Conservation (phyloP, 495 filamentous ascomycete species). For the Apiosordaria backusii region DNA sequence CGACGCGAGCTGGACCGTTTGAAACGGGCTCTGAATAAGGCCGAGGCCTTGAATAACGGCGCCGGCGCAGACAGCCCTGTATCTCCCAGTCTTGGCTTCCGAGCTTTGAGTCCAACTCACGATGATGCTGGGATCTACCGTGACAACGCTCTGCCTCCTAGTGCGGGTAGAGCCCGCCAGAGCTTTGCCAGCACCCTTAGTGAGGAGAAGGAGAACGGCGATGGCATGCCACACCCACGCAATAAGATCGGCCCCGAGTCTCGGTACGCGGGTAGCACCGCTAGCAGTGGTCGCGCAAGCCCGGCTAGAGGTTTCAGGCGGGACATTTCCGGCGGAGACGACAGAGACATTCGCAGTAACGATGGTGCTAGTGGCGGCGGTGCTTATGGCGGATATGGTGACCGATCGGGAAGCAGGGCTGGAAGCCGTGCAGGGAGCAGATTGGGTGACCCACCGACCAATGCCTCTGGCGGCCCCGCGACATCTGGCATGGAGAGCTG, state of each 20-base stretch:
- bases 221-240: conserved; percentile 39
- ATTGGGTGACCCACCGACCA: conserved; percentile 24
- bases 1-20: conserved; percentile 87
- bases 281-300: conserved; percentile 55
- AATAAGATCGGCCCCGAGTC: conserved; percentile 55
- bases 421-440: conserved; percentile 48
- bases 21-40: conserved; percentile 66
- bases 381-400: conserved; percentile 27
- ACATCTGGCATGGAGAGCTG: conserved; percentile 81
- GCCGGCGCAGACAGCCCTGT: conserved; percentile 42
- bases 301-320: conserved; percentile 46
- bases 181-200: conserved; percentile 72
- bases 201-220: conserved; percentile 78
- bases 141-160: conserved; percentile 44
- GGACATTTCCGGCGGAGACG: conserved; percentile 20
- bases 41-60: conserved; percentile 45
- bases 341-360: conserved; percentile 26
- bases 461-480: conserved; percentile 28
- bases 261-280: conserved; percentile 44
- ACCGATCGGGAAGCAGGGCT: conserved; percentile 36
- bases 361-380: conserved; percentile 22
- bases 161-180: conserved; percentile 46
- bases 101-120: conserved; percentile 43
- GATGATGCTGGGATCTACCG: conserved; percentile 54
- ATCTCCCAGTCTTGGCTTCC: conserved; percentile 28